Base-by-base conservation (phyloP, 192 early-diverging fungal species). In the Entomortierella parvispora region DNA sequence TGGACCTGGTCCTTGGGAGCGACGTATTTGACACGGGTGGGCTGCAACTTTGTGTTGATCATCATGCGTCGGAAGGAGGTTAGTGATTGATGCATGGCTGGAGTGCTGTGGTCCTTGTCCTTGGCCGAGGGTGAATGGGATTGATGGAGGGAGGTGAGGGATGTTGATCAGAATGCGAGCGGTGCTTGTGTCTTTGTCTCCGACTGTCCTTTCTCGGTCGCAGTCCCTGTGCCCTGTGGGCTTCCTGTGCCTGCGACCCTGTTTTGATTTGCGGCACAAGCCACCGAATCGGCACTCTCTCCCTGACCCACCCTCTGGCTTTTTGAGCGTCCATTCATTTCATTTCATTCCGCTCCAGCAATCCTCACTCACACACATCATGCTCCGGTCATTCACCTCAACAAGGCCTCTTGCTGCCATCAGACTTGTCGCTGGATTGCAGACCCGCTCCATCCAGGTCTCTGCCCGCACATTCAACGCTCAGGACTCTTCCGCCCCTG, bases 1-100 rank as follows among this genome's bases (percentile, higher is more conserved):
- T 85, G 77, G 32, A 88, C 55, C 29, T 68, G 80, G 67, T 84
- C 65, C 46, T 81, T 56, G 51, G 81, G 72, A 23, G 72, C 72
- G 2, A 76, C 59, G 56, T 76, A 76, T 76, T 68, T 76, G 52
- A 68, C 65, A 49, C 72, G 66, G 26, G 65, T 76, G 33, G 72
- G 72, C 59, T 76, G 72, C 29, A 76, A 64, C 72, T 76, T 76
- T 29, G 72, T 76, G 65, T 76, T 76, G 65, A 76, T 67, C 58
- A 76, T 57, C 46, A 63, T 63, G 58, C 72, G 72, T 65, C 62
- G 67, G 51, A 55, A 40, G 52, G 65, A 18, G 59, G 65, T 46
- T 61, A 67, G 58, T 68, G 72, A 57, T 20, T 64, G 65, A 46
- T 76, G 72, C 72, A 76, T 76, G 58, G 56, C 42, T 40, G 70